These are phyloP conservation scores for Cochlearia excelsa DNA, from an alignment of 345 rosid species.

Conservation along the genomic window DNA sequence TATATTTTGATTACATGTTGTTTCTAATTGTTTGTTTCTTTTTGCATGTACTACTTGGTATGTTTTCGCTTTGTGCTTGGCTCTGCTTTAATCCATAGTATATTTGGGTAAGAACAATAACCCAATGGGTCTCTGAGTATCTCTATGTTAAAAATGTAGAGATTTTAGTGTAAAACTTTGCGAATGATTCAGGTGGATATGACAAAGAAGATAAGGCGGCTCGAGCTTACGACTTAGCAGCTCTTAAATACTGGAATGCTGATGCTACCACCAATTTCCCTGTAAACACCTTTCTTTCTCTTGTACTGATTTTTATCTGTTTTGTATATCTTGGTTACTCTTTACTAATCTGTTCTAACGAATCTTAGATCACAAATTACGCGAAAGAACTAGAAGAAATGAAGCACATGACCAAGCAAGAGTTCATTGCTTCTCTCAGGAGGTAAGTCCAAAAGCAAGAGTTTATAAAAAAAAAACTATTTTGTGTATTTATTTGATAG, in stretches of 20 bases:
- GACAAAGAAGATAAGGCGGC: conserved; percentile 99
- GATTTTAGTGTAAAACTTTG: not conserved
- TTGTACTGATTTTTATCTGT: not conserved
- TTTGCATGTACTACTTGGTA: conserved; percentile 18
- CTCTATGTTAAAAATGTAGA: too few species aligned
- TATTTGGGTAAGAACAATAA: conserved; percentile 67
- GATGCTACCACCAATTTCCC: conserved; percentile 91
- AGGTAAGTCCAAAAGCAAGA: conserved; percentile 42
- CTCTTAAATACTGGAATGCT: conserved; percentile 93
- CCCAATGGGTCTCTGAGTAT: not conserved
- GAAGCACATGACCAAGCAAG: conserved; percentile 88
- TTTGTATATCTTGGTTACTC: not conserved
- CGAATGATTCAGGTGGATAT: conserved; percentile 71
- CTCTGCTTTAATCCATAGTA: conserved; percentile 51
- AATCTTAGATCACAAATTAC: conserved; percentile 56
- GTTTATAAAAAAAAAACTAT: not conserved
- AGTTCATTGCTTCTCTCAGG: conserved; percentile 90
- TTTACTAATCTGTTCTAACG: conserved; percentile 11
- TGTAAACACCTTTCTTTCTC: conserved; percentile 39
- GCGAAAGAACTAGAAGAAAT: conserved; percentile 79
- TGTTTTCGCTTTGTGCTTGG: conserved; percentile 14
- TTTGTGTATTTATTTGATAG: not conserved
- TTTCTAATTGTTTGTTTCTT: not conserved
- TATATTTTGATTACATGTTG: not conserved
- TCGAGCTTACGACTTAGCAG: conserved; percentile 94